Base-by-base conservation (phyloP, 2,329 filamentous ascomycete species). In the Aspergillus hortae region DNA sequence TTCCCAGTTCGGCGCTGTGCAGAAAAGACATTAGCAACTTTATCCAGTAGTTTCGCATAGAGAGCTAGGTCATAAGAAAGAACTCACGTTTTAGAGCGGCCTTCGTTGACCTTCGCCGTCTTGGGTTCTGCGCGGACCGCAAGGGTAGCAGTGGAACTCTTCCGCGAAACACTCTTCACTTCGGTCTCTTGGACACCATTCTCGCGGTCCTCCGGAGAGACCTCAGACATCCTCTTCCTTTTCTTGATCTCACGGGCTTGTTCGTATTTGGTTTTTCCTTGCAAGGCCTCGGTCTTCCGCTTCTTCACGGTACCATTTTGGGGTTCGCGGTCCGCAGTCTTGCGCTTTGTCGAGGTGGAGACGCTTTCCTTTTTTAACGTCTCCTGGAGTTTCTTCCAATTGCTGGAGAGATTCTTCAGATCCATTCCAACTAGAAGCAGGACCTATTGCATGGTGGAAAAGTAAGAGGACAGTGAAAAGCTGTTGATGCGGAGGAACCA, bases 1-100 rank as follows among this genome's bases (percentile, higher is more conserved):
- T 95, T 47, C 92, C 94, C 17, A 92, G 76, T 48, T 90, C 83
- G 33, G 87, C 74, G 5, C 80, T 82, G 21, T 6, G 17, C 6
- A 42, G 17, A 19, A 42, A 41, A 42, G 40, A 7, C 17, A 42
- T 42, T 23, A 42, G 40, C 15, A 38, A 42, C 11, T 11, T n/a
- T 38, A 38, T 38, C 15, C 35, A 30, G 27, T 30, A 11, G 14
- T 30, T 30, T 19, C 36, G 12, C 27, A 47, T 43, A 10, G 12
- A 10, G 17, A 50, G 3, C 6, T 43, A 36, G 25, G 9, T 40
- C 27, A 44, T 72, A 61, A 45, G 48, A 52, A 43, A 27, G 23
- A 32, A 62, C 72, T 64, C 38, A 75, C 73, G 60, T 69, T 30
- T 63, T 46, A 1, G 82, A 80, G 3, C 84, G 74, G 1, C 87